Evolutionary conservation across 1,284 basidiomycete genomes (phyloP), one percentile per base, ranked within the genome.

Genomic region (Pholiota adiposa): DNA sequence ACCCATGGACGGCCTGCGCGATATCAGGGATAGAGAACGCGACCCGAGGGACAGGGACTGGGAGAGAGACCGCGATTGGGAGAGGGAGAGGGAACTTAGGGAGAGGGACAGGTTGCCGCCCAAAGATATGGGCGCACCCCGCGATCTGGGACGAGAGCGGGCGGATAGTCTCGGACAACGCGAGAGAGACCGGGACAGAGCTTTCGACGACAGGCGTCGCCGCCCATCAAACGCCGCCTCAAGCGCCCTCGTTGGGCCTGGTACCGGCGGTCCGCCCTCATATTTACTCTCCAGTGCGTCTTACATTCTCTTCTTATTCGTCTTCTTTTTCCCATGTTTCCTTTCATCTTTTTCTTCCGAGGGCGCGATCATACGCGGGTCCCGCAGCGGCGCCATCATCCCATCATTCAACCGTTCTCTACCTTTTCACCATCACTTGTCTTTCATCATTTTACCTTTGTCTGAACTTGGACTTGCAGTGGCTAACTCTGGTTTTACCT

Each of bases 171-270:
- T 36, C n/a, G 50, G 36, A 6, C 50, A 51, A 33, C 50, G 36
- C 23, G 31, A 50, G 21, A 33, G 48, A 25, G 18, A 50, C 16
- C 2, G 36, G 8, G 40, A 55, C 16, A 23, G 31, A 18, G 18
- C 41, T 19, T 19, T 43, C 44, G 29, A 40, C 11, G 53, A 54
- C 25, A 54, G 25, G 18, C 44, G 46, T 21, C 44, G 54, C 25
- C 54, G 54, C 33, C 48, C 27, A 7, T 56, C 54, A 8, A 56
- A 56, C n/a, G 54, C 48, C 31, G 16, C 46, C 12, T 40, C 54
- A 1, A 50, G 25, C 46, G 34, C 54, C 12, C 48, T 56, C n/a
- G 54, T 56, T 19, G 54, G 54, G 1, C 54, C 54, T 25, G 54
- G 54, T 40, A 56, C 54, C 4, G 46, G 44, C 16, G 54, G 54